phyloP scores from a whole-genome alignment of 2,329 filamentous ascomycete species.

The Colletotrichum abscissum region DNA sequence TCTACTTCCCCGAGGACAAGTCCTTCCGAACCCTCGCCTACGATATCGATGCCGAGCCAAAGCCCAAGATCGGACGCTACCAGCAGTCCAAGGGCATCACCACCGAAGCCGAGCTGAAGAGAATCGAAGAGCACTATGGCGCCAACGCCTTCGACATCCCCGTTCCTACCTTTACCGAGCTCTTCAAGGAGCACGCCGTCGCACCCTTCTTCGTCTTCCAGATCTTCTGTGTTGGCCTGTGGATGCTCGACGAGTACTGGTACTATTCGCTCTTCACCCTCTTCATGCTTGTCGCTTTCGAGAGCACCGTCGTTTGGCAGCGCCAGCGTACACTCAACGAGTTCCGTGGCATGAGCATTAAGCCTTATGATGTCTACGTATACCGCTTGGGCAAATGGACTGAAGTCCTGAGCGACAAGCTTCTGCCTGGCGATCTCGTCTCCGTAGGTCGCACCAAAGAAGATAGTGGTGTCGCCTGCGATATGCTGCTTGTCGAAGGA shows the following conservation, averaged over 20 bases:
- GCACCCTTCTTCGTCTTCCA: slow-evolving; percentile 99
- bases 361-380: slow-evolving; percentile 95
- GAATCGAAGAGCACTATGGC: slow-evolving; percentile 92
- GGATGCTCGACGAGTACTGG: slow-evolving; percentile 99
- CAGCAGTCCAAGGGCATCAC: slow-evolving; percentile 83
- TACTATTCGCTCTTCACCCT: slow-evolving; percentile 99
- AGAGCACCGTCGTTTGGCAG: slow-evolving; percentile 99
- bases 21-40: slow-evolving; percentile 87
- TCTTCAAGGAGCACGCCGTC: slow-evolving; percentile 98
- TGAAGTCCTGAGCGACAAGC: slow-evolving; percentile 88
- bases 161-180: slow-evolving; percentile 92
- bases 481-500: slow-evolving; percentile 95
- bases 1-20: slow-evolving; percentile 78
- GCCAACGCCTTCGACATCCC: slow-evolving; percentile 97
- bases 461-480: slow-evolving; percentile 95
- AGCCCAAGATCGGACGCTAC: slow-evolving; percentile 81
- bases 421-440: slow-evolving; percentile 92
- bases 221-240: slow-evolving; percentile 96
- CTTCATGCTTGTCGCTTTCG: slow-evolving; percentile 97
- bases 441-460: slow-evolving; percentile 96
- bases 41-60: slow-evolving; percentile 85
- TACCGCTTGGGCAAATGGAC: slow-evolving; percentile 89
- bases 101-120: slow-evolving; percentile 79
- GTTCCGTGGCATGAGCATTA: slow-evolving; percentile 99
- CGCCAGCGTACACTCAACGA: slow-evolving; percentile 94